Base-by-base conservation (phyloP, 1,139 yeast genomes). In the Groenewaldozyma auringiensis region DNA sequence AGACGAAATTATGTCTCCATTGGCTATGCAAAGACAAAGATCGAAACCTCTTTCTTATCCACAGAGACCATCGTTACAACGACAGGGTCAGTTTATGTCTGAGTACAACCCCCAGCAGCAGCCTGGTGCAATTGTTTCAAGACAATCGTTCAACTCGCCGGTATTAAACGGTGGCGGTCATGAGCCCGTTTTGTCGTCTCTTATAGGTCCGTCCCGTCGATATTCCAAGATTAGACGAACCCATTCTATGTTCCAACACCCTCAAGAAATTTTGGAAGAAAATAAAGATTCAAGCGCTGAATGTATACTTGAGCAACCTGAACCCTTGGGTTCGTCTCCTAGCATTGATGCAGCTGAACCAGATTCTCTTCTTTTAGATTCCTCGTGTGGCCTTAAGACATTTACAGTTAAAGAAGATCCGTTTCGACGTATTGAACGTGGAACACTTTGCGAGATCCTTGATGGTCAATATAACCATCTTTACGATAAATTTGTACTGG, bases 371-470 rank as follows among this genome's bases (percentile, higher is more conserved):
- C 53, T 57, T 29, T 44, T 46, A 22, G 48, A 41, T 21, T 51
- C 53, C 14, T 56, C 52, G 37, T 60, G 61, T 43, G 54, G 57
- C 1, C 50, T 64, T 37, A 51, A 57, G 38, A 58, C 67, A 3
- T 59, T 57, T 48, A 45, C 53, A 51, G 75, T 74, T 43, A 69
- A 71, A 42, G 76, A 78, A 50, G 95, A 86, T 60, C 72, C 79
- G 27, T 75, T 88, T 50, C 92, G 92, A 20, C 72, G 96, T 46
- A 86, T 92, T 47, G 74, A 74, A 44, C 81, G 78, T 27, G 72
- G 72, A 36, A 82, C 88, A 38, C 67, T 92, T 60, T 72, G 76
- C 52, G 72, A 72, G 38, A 75, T 89, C 37, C 63, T 88, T 35
- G 76, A 74, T 49, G 84, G 88, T 38, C 62, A 70, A 14, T 76